Base-by-base conservation (phyloP, 2,329 filamentous ascomycete genomes). In the Aureobasidium pullulans region DNA sequence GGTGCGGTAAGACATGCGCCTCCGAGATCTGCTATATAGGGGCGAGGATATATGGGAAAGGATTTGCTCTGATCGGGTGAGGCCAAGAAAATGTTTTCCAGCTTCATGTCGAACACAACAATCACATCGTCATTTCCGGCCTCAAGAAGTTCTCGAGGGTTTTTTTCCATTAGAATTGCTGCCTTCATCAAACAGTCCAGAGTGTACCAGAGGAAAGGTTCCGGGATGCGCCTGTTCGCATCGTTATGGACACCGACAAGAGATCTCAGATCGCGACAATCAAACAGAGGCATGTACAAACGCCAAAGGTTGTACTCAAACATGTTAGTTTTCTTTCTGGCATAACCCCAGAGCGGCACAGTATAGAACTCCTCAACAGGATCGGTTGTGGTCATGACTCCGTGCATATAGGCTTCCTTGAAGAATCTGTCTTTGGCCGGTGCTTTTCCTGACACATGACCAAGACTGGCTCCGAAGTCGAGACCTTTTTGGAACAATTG, bases 101-200 rank as follows among this genome's bases (percentile, higher is more conserved):
- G 50, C n/a, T 53, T 53, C 50, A 53, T 53, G n/a, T 53, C 50
- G 28, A 32, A 42, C 1, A 53, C 50, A 8, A 53, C 50, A 8
- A 53, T 34, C 1, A 53, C 23, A 5, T 53, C 50, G 4, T 15
- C 10, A 4, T 2, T 1, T 0, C 9, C 43, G 9, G 10, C 1
- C 3, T 36, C 15, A 4, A 23, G 6, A 11, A 19, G 48, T 16
- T 53, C 29, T 6, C n/a, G 19, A 6, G 37, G 23, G 32, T 53
- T 37, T 3, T 16, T 6, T 34, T 32, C 23, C n/a, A 53, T 42
- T 6, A 42, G 50, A 4, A 31, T n/a, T 19, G 50, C 50, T 31
- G 19, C 50, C 8, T 9, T 43, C 6, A 53, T 31, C 15, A 53
- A 43, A n/a, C 50, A 53, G 13, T 40, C 9, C 1, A 53, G n/a